phyloP scores from a whole-genome alignment of 371 early-diverging fungal species.

The Haplosporangium sp. region DNA sequence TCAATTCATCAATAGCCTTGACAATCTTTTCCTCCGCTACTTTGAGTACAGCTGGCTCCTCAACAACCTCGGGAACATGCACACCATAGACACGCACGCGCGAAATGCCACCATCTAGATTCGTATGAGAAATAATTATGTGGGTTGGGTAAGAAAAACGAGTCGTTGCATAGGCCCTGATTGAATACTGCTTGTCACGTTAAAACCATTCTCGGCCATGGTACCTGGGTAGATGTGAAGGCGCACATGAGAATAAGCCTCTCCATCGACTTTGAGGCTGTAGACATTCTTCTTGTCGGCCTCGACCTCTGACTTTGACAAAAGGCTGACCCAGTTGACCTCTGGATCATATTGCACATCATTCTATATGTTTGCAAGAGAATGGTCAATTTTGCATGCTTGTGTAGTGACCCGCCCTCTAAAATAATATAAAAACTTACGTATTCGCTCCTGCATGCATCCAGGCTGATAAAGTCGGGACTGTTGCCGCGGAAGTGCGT shows the following conservation, averaged over 20 bases:
- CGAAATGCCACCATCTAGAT: constrained; percentile 51
- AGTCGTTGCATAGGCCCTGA: background rate
- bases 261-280: constrained; percentile 8
- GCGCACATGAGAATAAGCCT: constrained; percentile 48
- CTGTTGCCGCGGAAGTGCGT: constrained; percentile 85
- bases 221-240: constrained; percentile 54
- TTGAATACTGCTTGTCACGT: too few relatives aligned
- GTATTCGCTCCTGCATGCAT: constrained; percentile 60
- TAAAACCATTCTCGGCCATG: too few relatives aligned
- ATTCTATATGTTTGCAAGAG: constrained; percentile 13
- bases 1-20: constrained; percentile 27
- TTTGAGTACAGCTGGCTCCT: constrained; percentile 2
- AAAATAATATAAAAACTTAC: constrained; percentile 15
- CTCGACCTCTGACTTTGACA: constrained; percentile 35
- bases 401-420: background rate
- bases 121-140: background rate
- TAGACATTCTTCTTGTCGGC: constrained; percentile 47
- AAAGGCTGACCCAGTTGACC: constrained; percentile 42
- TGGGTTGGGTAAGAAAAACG: background rate
- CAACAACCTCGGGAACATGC: constrained; percentile 35
- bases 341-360: constrained; percentile 51
- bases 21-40: constrained; percentile 19
- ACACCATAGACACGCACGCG: constrained; percentile 50
- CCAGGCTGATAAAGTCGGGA: constrained; percentile 75
- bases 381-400: too few relatives aligned